Evolutionary conservation across 768 basidiomycete species (phyloP).

Genomic region (Sistotremastrum niveocremeum): DNA sequence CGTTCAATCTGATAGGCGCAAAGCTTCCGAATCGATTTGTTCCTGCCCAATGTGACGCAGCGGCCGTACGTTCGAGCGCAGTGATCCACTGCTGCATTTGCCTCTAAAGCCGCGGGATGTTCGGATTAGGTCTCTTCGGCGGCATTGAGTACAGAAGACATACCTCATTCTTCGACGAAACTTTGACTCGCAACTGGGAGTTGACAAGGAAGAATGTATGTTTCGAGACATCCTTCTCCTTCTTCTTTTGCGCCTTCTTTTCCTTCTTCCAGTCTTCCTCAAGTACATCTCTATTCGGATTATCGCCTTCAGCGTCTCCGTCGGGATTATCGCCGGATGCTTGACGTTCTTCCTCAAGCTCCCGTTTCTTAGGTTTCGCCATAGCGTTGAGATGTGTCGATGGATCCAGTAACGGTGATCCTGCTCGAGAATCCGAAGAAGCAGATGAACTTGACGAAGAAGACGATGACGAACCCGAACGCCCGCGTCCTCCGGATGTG

Average conservation of each 20-base stretch:
- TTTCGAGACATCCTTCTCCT: conserved; percentile 56
- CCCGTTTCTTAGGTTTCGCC: conserved; percentile 10
- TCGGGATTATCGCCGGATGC: conserved; percentile 10
- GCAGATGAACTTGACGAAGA: conserved; percentile 20
- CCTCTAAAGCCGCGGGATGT: conserved; percentile 31
- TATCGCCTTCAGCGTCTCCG: conserved; percentile 9
- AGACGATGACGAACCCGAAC: conserved; percentile 23
- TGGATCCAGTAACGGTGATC: conserved; percentile 62
- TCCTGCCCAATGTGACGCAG: conserved; percentile 62
- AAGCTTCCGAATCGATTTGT: conserved; percentile 88
- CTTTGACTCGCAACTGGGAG: conserved; percentile 76
- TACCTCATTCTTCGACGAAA: conserved; percentile 81
- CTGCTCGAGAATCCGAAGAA: conserved; percentile 18
- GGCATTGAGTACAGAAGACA: conserved; percentile 6
- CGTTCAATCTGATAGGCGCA: conserved; percentile 83
- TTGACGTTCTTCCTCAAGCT: conserved; percentile 11
- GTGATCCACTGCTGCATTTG: conserved; percentile 98
- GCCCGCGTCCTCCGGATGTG: background rate
- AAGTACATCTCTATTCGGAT: background rate
- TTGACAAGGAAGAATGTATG: conserved; percentile 94
- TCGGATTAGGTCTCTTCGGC: background rate
- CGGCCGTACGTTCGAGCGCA: conserved; percentile 69
- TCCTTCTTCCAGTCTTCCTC: conserved; percentile 16
- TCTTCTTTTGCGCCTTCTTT: conserved; percentile 33
- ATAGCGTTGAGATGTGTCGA: conserved; percentile 62